Conservation (phyloP, 1,284 basidiomycete species). For the Pascua guehoae region DNA sequence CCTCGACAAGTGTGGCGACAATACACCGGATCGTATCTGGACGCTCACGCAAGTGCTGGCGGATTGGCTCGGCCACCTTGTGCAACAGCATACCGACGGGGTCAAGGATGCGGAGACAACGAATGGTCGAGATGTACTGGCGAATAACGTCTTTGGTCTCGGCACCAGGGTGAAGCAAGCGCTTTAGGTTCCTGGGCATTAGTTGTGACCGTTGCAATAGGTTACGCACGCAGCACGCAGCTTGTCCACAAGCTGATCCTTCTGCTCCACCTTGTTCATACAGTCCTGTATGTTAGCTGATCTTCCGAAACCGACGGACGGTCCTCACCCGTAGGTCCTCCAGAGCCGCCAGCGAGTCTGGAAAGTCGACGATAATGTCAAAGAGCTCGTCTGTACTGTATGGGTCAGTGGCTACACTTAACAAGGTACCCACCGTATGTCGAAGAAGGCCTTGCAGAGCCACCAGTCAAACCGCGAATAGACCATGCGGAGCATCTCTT, state of each 20-base stretch:
- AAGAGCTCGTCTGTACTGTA: conserved; percentile 80
- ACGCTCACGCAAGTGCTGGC: conserved; percentile 74
- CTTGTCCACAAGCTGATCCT: conserved; percentile 41
- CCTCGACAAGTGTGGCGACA: conserved; percentile 83
- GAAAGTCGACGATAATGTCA: conserved; percentile 91
- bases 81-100: conserved; percentile 86
- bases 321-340: conserved; percentile 70
- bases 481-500: conserved; percentile 61
- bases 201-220: not conserved
- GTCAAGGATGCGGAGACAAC: conserved; percentile 83
- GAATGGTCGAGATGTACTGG: conserved; percentile 93
- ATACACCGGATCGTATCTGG: conserved; percentile 89
- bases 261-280: conserved; percentile 39
- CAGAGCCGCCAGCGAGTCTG: conserved; percentile 80
- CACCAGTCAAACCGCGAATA: conserved; percentile 86
- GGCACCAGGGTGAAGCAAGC: conserved; percentile 91
- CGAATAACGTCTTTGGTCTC: conserved; percentile 87
- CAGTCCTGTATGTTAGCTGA: conserved; percentile 28
- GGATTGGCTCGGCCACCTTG: conserved; percentile 85
- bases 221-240: conserved; percentile 40
- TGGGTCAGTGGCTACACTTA: not conserved
- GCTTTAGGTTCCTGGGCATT: conserved; percentile 65
- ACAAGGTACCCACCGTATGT: conserved; percentile 62
- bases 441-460: conserved; percentile 80
- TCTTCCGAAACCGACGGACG: not conserved